Evolutionary conservation across 2,329 filamentous ascomycete genomes (phyloP), one percentile per base, ranked within the genome.

Genomic region (Aspergillus sergii): DNA sequence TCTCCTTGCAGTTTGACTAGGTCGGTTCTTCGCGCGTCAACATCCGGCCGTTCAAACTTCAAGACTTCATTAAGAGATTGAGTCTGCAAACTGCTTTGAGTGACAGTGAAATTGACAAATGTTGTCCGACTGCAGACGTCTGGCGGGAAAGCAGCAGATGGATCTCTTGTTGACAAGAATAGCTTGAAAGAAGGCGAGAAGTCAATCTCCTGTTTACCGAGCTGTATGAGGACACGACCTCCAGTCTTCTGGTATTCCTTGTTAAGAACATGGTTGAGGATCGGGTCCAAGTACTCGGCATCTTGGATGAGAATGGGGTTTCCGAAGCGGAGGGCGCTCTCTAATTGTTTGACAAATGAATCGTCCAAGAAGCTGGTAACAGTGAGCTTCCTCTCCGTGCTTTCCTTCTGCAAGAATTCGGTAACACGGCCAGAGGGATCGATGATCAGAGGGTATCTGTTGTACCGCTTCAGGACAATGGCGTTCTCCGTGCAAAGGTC

Each of bases 241-340:
- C 95, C 95, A 32, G 96, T 99, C 82, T 94, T 96, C 80, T 99
- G 96, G 79, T 99, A 99, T 76, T 99, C 95, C 79, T 99, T 99
- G 83, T 99, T 99, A 79, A 99, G 88, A 61, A 99, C 94, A 72
- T 99, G 95, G 75, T 98, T 99, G 72, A 99, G 89, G 64, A 99
- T 94, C 0, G 96, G 96, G 74, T 99, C 95, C 62, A 99, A 83
- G 76, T 99, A 92, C 80, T 99, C 96, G 1, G 95, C 96, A 77
- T 99, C 95, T 79, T 99, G 95, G 64, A 99, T 99, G 65, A 99
- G 87, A 69, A 99, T 99, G 1, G 95, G 94, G 75, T 99, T 99
- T 74, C 95, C 95, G 80, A 99, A 99, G 75, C 95, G 92, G 66
- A 99, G 85, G 21, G 95, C 95, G 74, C 94, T 98, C 81, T 99